Evolutionary conservation across 805 yeast genomes (phyloP).

Genomic region (Candida sonorensis): DNA sequence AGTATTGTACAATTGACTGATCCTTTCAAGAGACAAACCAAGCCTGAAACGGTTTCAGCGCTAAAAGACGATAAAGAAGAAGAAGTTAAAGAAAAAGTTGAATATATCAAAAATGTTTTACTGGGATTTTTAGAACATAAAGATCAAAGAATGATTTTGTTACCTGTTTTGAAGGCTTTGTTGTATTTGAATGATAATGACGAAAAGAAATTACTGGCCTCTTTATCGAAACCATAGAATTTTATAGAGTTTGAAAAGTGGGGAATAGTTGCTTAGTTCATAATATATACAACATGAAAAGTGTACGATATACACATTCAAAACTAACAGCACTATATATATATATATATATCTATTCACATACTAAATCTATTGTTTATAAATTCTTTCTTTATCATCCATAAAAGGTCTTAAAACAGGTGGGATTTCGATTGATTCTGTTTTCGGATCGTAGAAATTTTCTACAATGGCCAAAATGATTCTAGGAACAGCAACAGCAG

Average conservation of each 20-base stretch:
- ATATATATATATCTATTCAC: too few relatives aligned
- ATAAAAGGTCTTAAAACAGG: conserved; percentile 59
- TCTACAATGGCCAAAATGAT: conserved; percentile 86
- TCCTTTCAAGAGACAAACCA: too few relatives aligned
- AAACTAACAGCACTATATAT: too few relatives aligned
- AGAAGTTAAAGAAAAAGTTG: conserved; percentile 42
- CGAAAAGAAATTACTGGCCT: conserved; percentile 60
- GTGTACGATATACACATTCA: too few relatives aligned
- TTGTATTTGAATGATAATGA: conserved; percentile 65
- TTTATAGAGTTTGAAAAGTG: too few relatives aligned
- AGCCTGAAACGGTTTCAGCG: too few relatives aligned
- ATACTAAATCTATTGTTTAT: conserved; percentile 1
- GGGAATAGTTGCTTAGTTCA: too few relatives aligned
- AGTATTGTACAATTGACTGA: conserved; percentile 11
- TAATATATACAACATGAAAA: too few relatives aligned
- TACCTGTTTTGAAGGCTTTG: conserved; percentile 80
- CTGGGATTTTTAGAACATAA: conserved; percentile 85
- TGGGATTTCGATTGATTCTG: conserved; percentile 56
- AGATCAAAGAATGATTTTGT: conserved; percentile 79
- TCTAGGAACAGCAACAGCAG: conserved; percentile 93
- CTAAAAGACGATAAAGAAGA: too few relatives aligned
- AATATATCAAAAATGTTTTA: conserved; percentile 84
- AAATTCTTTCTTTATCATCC: conserved; percentile 47
- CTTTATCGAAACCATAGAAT: conserved; percentile 26
- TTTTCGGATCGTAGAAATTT: conserved; percentile 61